phyloP scores from a whole-genome alignment of 306 rosid species.

The Cyamopsis tetragonoloba region DNA sequence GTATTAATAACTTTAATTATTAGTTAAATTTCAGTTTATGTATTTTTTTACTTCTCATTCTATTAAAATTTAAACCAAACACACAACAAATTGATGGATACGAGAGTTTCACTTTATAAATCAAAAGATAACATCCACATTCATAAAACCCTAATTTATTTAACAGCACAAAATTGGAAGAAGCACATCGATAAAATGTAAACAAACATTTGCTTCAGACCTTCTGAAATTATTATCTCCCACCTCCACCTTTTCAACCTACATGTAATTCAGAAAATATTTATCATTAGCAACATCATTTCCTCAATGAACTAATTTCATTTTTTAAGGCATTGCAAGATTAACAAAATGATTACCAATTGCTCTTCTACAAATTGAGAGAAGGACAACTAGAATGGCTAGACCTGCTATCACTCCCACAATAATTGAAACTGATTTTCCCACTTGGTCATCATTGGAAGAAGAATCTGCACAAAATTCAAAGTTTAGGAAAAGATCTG shows the following conservation, averaged over 20 bases:
- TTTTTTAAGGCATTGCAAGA: neutral
- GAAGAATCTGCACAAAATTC: constrained; percentile 45
- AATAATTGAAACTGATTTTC: constrained; percentile 69
- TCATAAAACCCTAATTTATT: constrained; percentile 22
- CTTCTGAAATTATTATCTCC: constrained; percentile 19
- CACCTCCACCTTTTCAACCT: constrained; percentile 33
- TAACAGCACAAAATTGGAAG: constrained; percentile 20
- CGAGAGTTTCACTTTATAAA: constrained; percentile 25
- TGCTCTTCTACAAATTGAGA: constrained; percentile 61
- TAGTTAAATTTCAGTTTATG: too few species aligned
- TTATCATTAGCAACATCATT: neutral
- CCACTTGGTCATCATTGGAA: constrained; percentile 46
- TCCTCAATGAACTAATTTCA: neutral
- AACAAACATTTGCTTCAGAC: constrained; percentile 19
- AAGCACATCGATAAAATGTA: constrained; percentile 15
- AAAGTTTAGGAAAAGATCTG: neutral
- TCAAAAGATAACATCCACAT: constrained; percentile 23
- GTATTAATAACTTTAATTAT: too few species aligned
- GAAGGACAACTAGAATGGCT: constrained; percentile 66
- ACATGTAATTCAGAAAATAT: neutral
- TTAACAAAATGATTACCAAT: constrained; percentile 33
- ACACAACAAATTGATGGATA: constrained; percentile 31
- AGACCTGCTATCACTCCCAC: constrained; percentile 55
- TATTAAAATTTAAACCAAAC: too few species aligned
- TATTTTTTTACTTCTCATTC: too few species aligned